Conservation (phyloP, 2,329 filamentous ascomycete genomes). For the Paracorniculantispora psalliotae region DNA sequence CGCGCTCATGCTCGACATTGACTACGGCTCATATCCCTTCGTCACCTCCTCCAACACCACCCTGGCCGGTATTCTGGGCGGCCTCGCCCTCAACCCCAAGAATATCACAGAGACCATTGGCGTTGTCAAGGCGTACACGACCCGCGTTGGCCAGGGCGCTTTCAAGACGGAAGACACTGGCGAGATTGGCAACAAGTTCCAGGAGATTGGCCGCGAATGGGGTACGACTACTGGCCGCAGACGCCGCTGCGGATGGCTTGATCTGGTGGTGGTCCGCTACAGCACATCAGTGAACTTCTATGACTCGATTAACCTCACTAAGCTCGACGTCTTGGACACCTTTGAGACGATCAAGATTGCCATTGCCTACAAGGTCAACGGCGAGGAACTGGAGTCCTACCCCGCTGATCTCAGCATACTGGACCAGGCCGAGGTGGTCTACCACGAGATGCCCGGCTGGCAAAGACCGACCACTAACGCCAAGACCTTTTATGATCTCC, state of each 20-base stretch:
- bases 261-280: slow-evolving; percentile 66
- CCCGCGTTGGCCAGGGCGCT: slow-evolving; percentile 56
- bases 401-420: slow-evolving; percentile 58
- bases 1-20: slow-evolving; percentile 61
- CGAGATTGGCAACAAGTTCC: slow-evolving; percentile 41
- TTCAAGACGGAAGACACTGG: slow-evolving; percentile 59
- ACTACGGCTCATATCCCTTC: slow-evolving; percentile 38
- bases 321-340: slow-evolving; percentile 57
- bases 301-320: slow-evolving; percentile 55
- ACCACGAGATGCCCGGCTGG: slow-evolving; percentile 67
- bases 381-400: slow-evolving; percentile 43
- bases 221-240: slow-evolving; percentile 52
- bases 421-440: slow-evolving; percentile 57
- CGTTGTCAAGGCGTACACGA: slow-evolving; percentile 37
- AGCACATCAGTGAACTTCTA: slow-evolving; percentile 60
- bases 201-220: slow-evolving; percentile 41
- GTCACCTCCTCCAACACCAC: slow-evolving; percentile 10
- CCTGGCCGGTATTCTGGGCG: slow-evolving; percentile 52
- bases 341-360: slow-evolving; percentile 73
- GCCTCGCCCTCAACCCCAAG: slow-evolving; percentile 55
- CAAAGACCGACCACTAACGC: slow-evolving; percentile 56
- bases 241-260: slow-evolving; percentile 56
- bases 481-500: slow-evolving; percentile 58
- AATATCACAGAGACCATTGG: slow-evolving; percentile 58
- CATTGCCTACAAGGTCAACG: slow-evolving; percentile 56